Evolutionary conservation across 805 yeast genomes (phyloP), one percentile per base, ranked within the genome.

Genomic region (Candida sonorensis): DNA sequence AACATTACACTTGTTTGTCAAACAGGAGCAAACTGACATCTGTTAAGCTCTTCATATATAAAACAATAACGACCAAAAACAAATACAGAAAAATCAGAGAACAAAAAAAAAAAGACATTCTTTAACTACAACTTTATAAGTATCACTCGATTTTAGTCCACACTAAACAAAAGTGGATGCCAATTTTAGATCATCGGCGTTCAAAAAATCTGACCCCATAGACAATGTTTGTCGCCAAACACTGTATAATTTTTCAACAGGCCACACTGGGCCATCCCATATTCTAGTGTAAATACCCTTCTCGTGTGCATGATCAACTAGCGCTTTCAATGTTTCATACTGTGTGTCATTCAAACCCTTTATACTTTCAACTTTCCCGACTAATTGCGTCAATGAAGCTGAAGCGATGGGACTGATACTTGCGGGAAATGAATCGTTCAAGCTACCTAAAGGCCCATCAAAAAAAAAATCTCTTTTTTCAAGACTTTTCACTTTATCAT

Each of bases 181-280:
- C 11, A 38, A 29, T 15, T 52, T 42, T 7, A 81, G 51, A 42
- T 77, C 77, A 48, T 81, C 85, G 1, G 70, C 74, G 46, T 79
- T 80, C 25, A 80, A 46, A 34, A 71, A 60, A 46, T 78, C 85
- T 15, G 69, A 62, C 2, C 74, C 75, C 12, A 60, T 36, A 13
- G 53, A 56, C 23, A 64, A 46, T 12, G 75, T 55, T 33, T 68
- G 70, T 27, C 51, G 43, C 72, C 79, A 71, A 24, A 76, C 66
- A 3, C 47, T 46, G 26, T 67, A 48, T 34, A 72, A 61, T 17
- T 58, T 48, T 10, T 43, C 33, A 3, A 50, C 45, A 3, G 87
- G 86, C 84, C 84, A 78, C 23, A 60, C 60, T 1, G 82, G 76
- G 4, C 73, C 75, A 15, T 77, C 86, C 86, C 87, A 81, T 18